Base-by-base conservation (phyloP, 257 asterid genomes). In the Capsicum rhomboideum region DNA sequence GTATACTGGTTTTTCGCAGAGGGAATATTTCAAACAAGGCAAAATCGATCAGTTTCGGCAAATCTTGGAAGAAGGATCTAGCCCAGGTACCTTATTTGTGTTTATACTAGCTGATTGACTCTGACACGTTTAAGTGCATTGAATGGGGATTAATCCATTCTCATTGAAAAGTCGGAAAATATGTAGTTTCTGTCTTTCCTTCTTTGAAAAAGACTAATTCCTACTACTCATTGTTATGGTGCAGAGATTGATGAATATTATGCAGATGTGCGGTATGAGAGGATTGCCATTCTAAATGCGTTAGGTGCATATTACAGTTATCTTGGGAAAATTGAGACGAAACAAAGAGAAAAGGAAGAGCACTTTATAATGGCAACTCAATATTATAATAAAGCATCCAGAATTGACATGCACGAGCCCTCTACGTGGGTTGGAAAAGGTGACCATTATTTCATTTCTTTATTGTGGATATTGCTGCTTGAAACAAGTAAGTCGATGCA, bases 341-440 rank as follows among this genome's bases (percentile, higher is more conserved):
- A 88, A 84, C 92, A 92, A 75, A 92, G 97, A 87, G 98, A 97
- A 87, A 97, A 97, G 87, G 99, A 97, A 85, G 99, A 97, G n/a
- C 91, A 92, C 86, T 97, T 93, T 82, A 87, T 90, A 75, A 95
- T 90, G 94, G 99, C 99, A 56, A 97, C 99, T 40, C 96, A 97
- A 90, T 93, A 93, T 85, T 97, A 94, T 87, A 97, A 97, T 89
- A 97, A 93, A 91, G 99, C 99, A 50, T 96, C 99, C 58, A 92
- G 99, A 87, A 96, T 96, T 88, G 99, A 96, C 88, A 91, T 93
- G 94, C 99, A 96, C 26, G 99, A 96, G 88, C 97, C 99, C 82
- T 94, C 98, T 83, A 96, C 99, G 37, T 96, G 99, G 99, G 92
- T 96, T 87, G 99, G 99, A 85, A 96, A 96, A 95, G 99, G 99